phyloP scores from a whole-genome alignment of 2,329 filamentous ascomycete genomes.

The Orbilia javanica region DNA sequence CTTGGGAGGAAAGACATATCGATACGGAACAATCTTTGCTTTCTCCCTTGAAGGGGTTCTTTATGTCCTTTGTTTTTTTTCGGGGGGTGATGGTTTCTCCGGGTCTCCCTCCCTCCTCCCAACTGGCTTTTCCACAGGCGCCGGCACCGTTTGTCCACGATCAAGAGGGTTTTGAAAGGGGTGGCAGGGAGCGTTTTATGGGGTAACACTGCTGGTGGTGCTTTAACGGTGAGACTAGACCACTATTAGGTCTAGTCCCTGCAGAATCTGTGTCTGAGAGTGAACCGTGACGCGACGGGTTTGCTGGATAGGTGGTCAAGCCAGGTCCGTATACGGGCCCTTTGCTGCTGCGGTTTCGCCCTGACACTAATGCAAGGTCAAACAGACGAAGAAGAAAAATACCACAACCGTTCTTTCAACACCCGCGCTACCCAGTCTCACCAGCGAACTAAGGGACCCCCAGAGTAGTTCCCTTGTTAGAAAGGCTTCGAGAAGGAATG shows the following conservation, averaged over 20 bases:
- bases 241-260: not conserved
- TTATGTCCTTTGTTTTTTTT: not conserved
- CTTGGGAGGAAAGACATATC: not conserved
- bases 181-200: not conserved
- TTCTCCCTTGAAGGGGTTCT: not conserved
- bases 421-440: not conserved
- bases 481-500: constrained; percentile 2
- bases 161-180: not conserved
- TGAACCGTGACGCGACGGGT: constrained; percentile 22
- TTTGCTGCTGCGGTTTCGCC: constrained; percentile 23
- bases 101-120: too few relatives aligned
- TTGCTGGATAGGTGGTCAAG: too few relatives aligned
- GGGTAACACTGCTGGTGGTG: not conserved
- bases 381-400: not conserved
- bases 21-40: not conserved
- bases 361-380: constrained; percentile 19
- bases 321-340: not conserved
- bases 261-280: constrained; percentile 5
- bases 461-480: not conserved
- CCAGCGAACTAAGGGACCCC: not conserved
- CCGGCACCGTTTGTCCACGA: not conserved
- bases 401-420: constrained; percentile 6
- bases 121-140: too few relatives aligned
- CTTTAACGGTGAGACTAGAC: not conserved
- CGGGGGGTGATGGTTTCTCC: too few relatives aligned